Base-by-base conservation (phyloP, 1,139 yeast species). In the Geotrichum cucujoidarum region DNA sequence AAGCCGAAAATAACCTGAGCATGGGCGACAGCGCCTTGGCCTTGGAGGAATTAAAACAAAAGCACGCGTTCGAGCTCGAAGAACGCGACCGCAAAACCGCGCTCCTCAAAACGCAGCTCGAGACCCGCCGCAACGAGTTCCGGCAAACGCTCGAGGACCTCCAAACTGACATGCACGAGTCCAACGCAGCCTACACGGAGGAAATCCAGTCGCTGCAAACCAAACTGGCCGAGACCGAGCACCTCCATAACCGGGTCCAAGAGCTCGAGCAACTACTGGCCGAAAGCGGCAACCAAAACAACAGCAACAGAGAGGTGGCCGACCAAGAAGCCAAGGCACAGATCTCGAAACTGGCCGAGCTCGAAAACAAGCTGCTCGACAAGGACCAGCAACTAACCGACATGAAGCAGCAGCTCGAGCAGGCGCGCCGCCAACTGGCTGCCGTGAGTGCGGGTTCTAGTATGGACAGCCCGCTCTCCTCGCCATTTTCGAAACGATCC, bases 331-430 rank as follows among this genome's bases (percentile, higher is more conserved):
- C 63, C 20, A 52, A 54, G 34, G 58, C 62, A 14, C 62, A 59
- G 51, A 53, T 61, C 35, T 51, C 55, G 3, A 48, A 55, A 41
- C 53, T 63, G 39, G 67, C 66, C 2, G 68, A 64, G 40, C 55
- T 63, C n/a, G 68, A 67, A 42, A 66, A 65, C 43, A 48, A 56
- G 40, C 55, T 66, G 20, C 57, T 59, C 21, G 67, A 64, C 43
- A 59, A 55, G 47, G 68, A 64, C 35, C 60, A 55, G 40, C 60
- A 59, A 49, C 53, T 65, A 16, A 51, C 50, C 13, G 66, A 60
- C 21, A 57, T 65, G 20, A 50, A 57, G 40, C 55, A 47, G n/a
- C 56, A 60, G 36, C 54, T 66, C 24, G 64, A 60, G 22, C 53
- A 55, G 31, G 60, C 60, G 31, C 33, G 56, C 50, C 45, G 45